phyloP scores from a whole-genome alignment of 2,329 filamentous ascomycete species.

The Fusarium chlamydosporum region DNA sequence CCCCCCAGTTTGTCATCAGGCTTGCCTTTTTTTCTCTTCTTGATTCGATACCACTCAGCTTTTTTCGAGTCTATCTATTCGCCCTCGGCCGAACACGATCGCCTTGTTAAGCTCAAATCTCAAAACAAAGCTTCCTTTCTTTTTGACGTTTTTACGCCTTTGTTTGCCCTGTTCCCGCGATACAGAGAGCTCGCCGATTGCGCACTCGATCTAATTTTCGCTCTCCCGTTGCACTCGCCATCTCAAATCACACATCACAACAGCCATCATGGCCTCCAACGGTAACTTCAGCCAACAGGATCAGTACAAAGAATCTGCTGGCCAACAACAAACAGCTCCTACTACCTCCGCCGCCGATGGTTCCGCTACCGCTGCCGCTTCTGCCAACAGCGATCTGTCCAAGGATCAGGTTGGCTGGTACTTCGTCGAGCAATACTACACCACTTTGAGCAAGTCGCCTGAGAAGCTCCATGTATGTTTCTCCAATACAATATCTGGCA shows the following conservation, averaged over 20 bases:
- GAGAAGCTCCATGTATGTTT: slow-evolving; percentile 86
- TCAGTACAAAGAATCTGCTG: slow-evolving; percentile 57
- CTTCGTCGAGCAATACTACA: slow-evolving; percentile 99
- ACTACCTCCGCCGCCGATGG: slow-evolving; percentile 52
- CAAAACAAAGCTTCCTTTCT: slow-evolving; percentile 14
- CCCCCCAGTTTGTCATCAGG: slow-evolving; percentile 45
- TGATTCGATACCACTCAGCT: slow-evolving; percentile 29
- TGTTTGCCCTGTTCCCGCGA: slow-evolving; percentile 36
- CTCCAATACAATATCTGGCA: not conserved
- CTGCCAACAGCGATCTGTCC: slow-evolving; percentile 65
- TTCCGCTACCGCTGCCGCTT: slow-evolving; percentile 51
- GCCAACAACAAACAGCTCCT: slow-evolving; percentile 57
- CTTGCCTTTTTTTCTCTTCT: slow-evolving; percentile 43
- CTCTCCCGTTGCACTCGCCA: slow-evolving; percentile 31
- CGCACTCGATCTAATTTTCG: slow-evolving; percentile 44
- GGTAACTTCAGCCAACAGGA: slow-evolving; percentile 65
- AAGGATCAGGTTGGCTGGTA: slow-evolving; percentile 99
- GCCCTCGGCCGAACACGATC: slow-evolving; percentile 35
- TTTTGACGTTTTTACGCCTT: slow-evolving; percentile 28
- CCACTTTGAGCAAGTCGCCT: slow-evolving; percentile 91
- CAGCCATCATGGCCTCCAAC: slow-evolving; percentile 69
- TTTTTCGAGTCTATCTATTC: slow-evolving; percentile 15
- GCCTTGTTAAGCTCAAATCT: slow-evolving; percentile 30
- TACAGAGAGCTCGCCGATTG: slow-evolving; percentile 36
- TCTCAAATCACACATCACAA: slow-evolving; percentile 34